Evolutionary conservation across 345 rosid genomes (phyloP).

Genomic region (Lumnitzera racemosa): DNA sequence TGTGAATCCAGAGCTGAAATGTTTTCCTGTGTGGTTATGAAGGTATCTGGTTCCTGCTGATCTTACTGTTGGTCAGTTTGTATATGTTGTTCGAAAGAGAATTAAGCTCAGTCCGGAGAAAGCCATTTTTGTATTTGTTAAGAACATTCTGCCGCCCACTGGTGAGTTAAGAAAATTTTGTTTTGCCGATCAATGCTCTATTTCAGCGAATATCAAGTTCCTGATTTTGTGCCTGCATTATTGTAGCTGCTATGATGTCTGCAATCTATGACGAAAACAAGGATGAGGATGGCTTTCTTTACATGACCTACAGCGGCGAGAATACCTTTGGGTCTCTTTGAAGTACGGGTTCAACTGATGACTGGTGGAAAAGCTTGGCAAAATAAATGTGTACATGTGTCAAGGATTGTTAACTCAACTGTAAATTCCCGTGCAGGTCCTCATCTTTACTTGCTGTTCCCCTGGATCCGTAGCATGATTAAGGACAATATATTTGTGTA

Average conservation of each 20-base stretch:
- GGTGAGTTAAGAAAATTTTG: slow-evolving; percentile 27
- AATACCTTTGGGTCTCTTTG: slow-evolving; percentile 69
- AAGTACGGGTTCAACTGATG: slow-evolving; percentile 9
- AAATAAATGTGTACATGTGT: slow-evolving; percentile 1
- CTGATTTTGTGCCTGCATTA: neutral
- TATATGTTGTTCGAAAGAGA: slow-evolving; percentile 83
- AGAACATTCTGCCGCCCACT: slow-evolving; percentile 68
- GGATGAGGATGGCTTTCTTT: slow-evolving; percentile 96
- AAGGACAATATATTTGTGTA: neutral
- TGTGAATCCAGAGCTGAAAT: neutral
- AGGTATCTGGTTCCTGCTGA: slow-evolving; percentile 85
- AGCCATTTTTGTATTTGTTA: slow-evolving; percentile 76
- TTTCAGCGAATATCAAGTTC: neutral
- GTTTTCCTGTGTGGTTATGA: slow-evolving; percentile 1
- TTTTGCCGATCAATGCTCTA: neutral
- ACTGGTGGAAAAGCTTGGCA: slow-evolving; percentile 3
- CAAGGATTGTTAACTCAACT: neutral
- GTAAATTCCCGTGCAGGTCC: slow-evolving; percentile 4
- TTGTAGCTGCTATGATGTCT: slow-evolving; percentile 89
- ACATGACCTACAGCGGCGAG: slow-evolving; percentile 98
- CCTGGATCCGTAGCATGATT: neutral
- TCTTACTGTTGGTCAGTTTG: slow-evolving; percentile 79
- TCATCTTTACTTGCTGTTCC: slow-evolving; percentile 1
- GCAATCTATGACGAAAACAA: slow-evolving; percentile 90
- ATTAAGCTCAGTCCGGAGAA: slow-evolving; percentile 83